phyloP scores from a whole-genome alignment of 306 rosid genomes.

The Casuarina cunninghamiana region DNA sequence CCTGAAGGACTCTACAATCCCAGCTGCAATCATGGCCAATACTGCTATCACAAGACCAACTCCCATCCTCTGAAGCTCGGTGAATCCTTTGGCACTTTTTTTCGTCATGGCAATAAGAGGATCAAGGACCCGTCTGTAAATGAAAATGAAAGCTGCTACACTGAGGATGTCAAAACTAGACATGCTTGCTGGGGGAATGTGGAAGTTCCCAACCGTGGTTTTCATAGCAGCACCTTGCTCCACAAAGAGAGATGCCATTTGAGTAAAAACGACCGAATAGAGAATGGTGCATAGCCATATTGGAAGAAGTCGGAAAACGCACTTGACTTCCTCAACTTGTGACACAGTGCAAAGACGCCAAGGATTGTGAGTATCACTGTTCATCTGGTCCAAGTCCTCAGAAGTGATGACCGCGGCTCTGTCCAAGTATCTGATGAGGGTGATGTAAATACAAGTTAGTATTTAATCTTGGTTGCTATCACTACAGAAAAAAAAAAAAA shows the following conservation, averaged over 20 bases:
- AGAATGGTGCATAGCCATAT: conserved; percentile 81
- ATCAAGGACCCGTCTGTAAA: conserved; percentile 52
- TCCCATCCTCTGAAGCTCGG: conserved; percentile 82
- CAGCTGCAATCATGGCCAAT: conserved; percentile 67
- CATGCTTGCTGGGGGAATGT: conserved; percentile 88
- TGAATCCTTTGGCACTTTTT: conserved; percentile 43
- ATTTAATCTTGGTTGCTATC: too few species aligned
- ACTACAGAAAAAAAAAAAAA: too few species aligned
- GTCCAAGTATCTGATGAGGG: too few species aligned
- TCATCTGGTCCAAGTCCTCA: conserved; percentile 13
- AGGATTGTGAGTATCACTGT: conserved; percentile 38
- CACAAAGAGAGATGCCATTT: conserved; percentile 84
- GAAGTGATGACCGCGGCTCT: too few species aligned
- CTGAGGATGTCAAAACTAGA: conserved; percentile 79
- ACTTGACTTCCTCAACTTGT: conserved; percentile 84
- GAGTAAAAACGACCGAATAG: conserved; percentile 82
- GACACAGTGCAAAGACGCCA: conserved; percentile 67
- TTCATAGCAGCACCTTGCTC: conserved; percentile 86
- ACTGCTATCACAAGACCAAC: conserved; percentile 70
- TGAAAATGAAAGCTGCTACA: conserved; percentile 65
- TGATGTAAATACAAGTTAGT: too few species aligned
- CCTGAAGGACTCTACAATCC: conserved; percentile 58
- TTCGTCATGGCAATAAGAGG: conserved; percentile 36
- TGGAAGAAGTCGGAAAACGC: conserved; percentile 71
- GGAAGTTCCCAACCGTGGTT: conserved; percentile 51